phyloP scores from a whole-genome alignment of 2,329 filamentous ascomycete genomes.

The Claviceps sp. region DNA sequence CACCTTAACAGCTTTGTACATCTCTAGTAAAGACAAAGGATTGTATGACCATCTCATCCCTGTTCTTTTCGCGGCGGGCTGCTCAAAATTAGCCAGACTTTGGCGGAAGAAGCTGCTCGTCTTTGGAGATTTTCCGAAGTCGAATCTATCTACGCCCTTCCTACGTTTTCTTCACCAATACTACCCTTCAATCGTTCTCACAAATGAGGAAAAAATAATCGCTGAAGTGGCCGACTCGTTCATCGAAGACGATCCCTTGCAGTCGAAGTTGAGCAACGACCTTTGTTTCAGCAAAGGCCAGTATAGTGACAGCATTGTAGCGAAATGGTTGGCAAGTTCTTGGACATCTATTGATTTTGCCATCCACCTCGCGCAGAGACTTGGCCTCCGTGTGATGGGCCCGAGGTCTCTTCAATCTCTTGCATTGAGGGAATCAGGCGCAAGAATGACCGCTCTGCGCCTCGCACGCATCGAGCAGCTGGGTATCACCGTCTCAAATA shows the following conservation, averaged over 20 bases:
- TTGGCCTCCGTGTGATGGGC: slow-evolving; percentile 61
- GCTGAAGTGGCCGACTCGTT: slow-evolving; percentile 1
- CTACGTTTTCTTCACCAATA: slow-evolving; percentile 34
- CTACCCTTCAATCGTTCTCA: slow-evolving; percentile 26
- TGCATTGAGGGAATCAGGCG: slow-evolving; percentile 47
- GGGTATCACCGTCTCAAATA: slow-evolving; percentile 48
- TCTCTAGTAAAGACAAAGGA: slow-evolving; percentile 25
- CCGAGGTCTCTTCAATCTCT: slow-evolving; percentile 67
- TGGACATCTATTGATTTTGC: slow-evolving; percentile 62
- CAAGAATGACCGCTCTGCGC: slow-evolving; percentile 41
- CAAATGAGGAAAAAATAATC: slow-evolving; percentile 21
- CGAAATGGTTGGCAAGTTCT: slow-evolving; percentile 64
- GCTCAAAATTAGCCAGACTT: slow-evolving; percentile 26
- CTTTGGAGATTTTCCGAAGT: slow-evolving; percentile 28
- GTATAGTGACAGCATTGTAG: slow-evolving; percentile 44
- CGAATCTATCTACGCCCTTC: slow-evolving; percentile 30
- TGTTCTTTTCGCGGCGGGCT: slow-evolving; percentile 33
- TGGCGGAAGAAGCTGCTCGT: slow-evolving; percentile 33
- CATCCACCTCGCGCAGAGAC: slow-evolving; percentile 53
- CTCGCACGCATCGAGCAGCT: slow-evolving; percentile 47
- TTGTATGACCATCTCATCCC: slow-evolving; percentile 41
- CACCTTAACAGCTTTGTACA: slow-evolving; percentile 32
- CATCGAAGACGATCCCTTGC: not conserved
- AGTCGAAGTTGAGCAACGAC: not conserved
- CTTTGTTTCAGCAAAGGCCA: slow-evolving; percentile 8